A percentile compares a stretch with the other conserved stretches of the same genome.
Conservation (phyloP, 2,329 filamentous ascomycete genomes). For the Cladosporium cucumerinum region DNA sequence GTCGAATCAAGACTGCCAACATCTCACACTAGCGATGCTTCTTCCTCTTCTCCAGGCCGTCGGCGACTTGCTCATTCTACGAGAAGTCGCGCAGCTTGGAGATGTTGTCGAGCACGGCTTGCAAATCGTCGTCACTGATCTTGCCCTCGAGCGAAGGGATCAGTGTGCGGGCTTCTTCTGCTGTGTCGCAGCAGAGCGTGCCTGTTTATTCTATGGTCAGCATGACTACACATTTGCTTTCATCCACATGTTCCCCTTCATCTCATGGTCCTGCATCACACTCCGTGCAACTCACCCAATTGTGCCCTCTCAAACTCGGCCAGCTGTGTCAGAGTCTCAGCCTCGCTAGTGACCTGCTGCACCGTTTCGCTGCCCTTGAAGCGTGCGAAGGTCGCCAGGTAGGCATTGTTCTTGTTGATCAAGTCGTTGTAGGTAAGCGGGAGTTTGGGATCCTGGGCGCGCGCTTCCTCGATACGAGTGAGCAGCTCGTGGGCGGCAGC, state of each 20-base stretch:
- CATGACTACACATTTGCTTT: background rate
- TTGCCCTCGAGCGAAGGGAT: conserved; percentile 88
- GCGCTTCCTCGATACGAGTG: conserved; percentile 63
- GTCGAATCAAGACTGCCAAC: background rate
- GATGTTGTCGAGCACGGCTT: conserved; percentile 86
- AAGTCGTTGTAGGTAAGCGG: conserved; percentile 58
- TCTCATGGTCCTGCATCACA: background rate
- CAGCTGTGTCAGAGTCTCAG: conserved; percentile 44
- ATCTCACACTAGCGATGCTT: background rate
- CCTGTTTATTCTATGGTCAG: conserved; percentile 52
- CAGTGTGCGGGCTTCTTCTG: conserved; percentile 93
- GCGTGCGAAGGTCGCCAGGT: conserved; percentile 89
- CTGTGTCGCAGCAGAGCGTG: conserved; percentile 84
- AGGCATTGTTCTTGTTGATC: conserved; percentile 72
- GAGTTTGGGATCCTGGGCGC: conserved; percentile 68
- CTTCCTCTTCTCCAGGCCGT: background rate
- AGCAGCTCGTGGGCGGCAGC: conserved; percentile 91
- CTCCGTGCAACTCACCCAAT: conserved; percentile 62
- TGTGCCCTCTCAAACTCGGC: conserved; percentile 90
- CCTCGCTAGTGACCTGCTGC: conserved; percentile 75
- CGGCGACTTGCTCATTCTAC: conserved; percentile 10
- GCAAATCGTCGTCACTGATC: conserved; percentile 82
- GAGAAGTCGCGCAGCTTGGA: conserved; percentile 64
- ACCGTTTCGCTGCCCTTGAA: conserved; percentile 97
- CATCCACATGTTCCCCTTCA: background rate